Conservation (phyloP, 2,329 filamentous ascomycete genomes). For the Penicillium expansum region DNA sequence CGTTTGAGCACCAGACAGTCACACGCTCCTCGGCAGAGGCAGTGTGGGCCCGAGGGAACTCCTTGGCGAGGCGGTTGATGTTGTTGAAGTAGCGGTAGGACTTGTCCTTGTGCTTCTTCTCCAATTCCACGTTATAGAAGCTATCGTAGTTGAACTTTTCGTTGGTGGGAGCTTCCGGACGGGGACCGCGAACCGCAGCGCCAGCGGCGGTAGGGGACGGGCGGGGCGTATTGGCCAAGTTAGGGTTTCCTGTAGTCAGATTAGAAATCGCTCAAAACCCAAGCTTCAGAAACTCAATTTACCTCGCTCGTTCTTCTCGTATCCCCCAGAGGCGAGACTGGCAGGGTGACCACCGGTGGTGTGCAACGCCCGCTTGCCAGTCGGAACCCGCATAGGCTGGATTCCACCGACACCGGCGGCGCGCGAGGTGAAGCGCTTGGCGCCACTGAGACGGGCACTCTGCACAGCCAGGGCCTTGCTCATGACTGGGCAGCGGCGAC, state of each 20-base stretch:
- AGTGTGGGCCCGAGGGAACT: conserved; percentile 95
- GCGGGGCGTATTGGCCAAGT: conserved; percentile 25
- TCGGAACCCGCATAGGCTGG: conserved; percentile 50
- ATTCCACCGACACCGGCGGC: conserved; percentile 31
- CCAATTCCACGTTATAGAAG: conserved; percentile 84
- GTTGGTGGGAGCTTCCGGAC: conserved; percentile 49
- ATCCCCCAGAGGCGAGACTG: conserved; percentile 62
- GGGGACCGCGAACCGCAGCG: conserved; percentile 39
- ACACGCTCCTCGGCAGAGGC: conserved; percentile 77
- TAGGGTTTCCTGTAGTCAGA: conserved; percentile 24
- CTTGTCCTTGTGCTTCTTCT: conserved; percentile 99
- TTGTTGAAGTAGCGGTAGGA: conserved; percentile 99
- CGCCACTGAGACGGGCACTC: conserved; percentile 44
- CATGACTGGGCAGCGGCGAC: conserved; percentile 96
- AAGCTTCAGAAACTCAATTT: conserved; percentile 18
- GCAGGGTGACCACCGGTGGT: conserved; percentile 76
- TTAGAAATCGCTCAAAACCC: conserved; percentile 13
- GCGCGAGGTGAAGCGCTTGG: conserved; percentile 41
- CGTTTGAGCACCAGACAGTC: conserved; percentile 98
- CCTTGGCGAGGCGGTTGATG: conserved; percentile 95
- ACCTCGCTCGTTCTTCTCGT: conserved; percentile 53
- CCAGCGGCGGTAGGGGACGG: conserved; percentile 20
- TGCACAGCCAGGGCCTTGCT: conserved; percentile 94
- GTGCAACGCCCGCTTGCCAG: conserved; percentile 72
- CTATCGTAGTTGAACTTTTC: conserved; percentile 82